Base-by-base conservation (phyloP, 495 filamentous ascomycete genomes). In the Penicillium antarcticum region DNA sequence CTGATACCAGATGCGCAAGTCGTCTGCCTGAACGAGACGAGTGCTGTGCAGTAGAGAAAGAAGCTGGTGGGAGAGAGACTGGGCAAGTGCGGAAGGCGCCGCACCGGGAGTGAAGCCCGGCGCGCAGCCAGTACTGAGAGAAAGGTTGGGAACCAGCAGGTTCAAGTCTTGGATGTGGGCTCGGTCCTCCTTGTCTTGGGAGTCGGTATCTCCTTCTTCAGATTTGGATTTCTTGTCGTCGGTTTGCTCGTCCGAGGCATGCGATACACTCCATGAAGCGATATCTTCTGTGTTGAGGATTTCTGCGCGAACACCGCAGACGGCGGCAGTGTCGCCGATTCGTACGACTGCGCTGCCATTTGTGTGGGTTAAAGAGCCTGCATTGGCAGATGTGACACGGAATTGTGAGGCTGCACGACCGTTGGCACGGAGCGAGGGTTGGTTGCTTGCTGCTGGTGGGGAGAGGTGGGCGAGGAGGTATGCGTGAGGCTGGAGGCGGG, bases 91-190 rank as follows among this genome's bases (percentile, higher is more conserved):
- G 1, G 82, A 84, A 1, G 94, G 94, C 18, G 92, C 85, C 13
- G 85, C 82, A 44, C 92, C 89, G 0, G 94, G 91, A 19, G 95
- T 77, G 63, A 90, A 88, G 24, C 86, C 81, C 0, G 92, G 89
- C 7, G 89, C 86, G 66, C 89, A 95, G 9, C 94, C 94, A 9
- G 94, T 97, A 24, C 83, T 75, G 21, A 98, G 70, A 56, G 96
- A 94, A 21, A 97, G 75, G 61, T 98, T 97, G 4, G 94, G 95
- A 10, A 98, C 94, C 8, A 97, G 73, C 26, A 98, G 72, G 49
- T 85, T 82, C 57, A 88, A 62, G 32, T 77, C 72, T 62, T 79
- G 68, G 29, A 87, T 70, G 42, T 82, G 76, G 13, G 69, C 68
- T 62, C 84, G 80, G 35, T 83, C 77, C 16, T 74, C 67, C 23